These are phyloP conservation scores for Aspergillus leporis DNA, from an alignment of 495 filamentous ascomycete genomes.

Conservation along the genomic window DNA sequence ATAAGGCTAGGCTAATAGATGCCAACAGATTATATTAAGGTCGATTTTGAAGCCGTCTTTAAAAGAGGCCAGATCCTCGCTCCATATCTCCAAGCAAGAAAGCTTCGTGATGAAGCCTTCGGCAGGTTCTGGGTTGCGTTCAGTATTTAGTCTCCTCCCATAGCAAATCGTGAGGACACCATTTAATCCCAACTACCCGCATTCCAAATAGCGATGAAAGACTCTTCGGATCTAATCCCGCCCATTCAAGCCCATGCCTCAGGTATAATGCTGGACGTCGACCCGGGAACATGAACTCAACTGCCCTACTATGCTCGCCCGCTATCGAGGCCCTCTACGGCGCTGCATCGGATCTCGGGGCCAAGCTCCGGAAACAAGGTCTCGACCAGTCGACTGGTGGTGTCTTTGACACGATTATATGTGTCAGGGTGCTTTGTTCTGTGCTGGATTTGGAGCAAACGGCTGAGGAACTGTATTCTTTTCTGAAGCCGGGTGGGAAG, in stretches of 20 bases:
- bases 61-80: conserved; percentile 39
- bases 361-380: conserved; percentile 38
- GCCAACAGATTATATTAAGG: conserved; percentile 33
- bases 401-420: conserved; percentile 67
- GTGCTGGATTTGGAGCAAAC: conserved; percentile 63
- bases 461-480: conserved; percentile 56
- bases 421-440: conserved; percentile 70
- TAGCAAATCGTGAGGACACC: conserved; percentile 13
- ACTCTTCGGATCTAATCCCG: conserved; percentile 40
- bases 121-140: conserved; percentile 46
- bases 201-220: conserved; percentile 13
- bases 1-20: neutral
- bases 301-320: conserved; percentile 44
- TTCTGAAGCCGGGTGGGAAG: conserved; percentile 65
- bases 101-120: conserved; percentile 46
- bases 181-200: conserved; percentile 9
- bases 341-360: conserved; percentile 48
- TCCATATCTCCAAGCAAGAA: conserved; percentile 31
- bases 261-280: conserved; percentile 50
- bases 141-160: conserved; percentile 24
- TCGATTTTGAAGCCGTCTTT: conserved; percentile 36
- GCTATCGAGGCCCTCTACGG: conserved; percentile 62
- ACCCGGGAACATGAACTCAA: conserved; percentile 51
- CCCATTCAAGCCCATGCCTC: conserved; percentile 34
- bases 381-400: conserved; percentile 24